phyloP scores from a whole-genome alignment of 768 basidiomycete species.

The Amanita polypyramis region DNA sequence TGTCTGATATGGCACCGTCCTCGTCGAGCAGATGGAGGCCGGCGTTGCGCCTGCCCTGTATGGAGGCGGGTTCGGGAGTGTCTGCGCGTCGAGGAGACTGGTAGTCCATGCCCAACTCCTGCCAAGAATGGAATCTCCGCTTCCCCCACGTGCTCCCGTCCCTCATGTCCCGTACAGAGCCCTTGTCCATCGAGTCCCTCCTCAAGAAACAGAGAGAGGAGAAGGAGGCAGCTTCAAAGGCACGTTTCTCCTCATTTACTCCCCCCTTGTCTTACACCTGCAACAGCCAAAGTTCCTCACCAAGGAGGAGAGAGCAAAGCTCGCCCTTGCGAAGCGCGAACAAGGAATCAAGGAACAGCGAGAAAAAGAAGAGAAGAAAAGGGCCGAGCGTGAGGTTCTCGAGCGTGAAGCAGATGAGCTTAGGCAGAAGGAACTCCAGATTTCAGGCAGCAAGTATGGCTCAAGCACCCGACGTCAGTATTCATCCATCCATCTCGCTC shows the following conservation, averaged over 20 bases:
- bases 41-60: conserved; percentile 47
- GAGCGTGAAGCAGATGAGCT: conserved; percentile 70
- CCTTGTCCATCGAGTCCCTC: conserved; percentile 82
- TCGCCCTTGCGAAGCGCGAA: conserved; percentile 81
- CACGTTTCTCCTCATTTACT: conserved; percentile 15
- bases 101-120: conserved; percentile 10
- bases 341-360: conserved; percentile 72
- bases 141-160: conserved; percentile 6
- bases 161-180: conserved; percentile 47
- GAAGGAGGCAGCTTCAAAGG: conserved; percentile 86
- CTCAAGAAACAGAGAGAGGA: conserved; percentile 82
- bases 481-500: conserved; percentile 10
- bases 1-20: conserved; percentile 55
- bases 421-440: conserved; percentile 38
- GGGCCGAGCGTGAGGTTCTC: conserved; percentile 54
- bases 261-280: conserved; percentile 2
- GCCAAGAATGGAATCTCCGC: conserved; percentile 7
- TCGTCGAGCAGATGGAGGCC: conserved; percentile 53
- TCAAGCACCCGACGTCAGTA: conserved; percentile 25
- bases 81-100: conserved; percentile 38
- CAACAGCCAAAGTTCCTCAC: conserved; percentile 86
- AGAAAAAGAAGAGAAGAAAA: conserved; percentile 50
- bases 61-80: conserved; percentile 51
- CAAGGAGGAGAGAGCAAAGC: conserved; percentile 81
- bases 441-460: conserved; percentile 28